Evolutionary conservation across 257 asterid genomes (phyloP).

Genomic region (Scutellaria galericulata): DNA sequence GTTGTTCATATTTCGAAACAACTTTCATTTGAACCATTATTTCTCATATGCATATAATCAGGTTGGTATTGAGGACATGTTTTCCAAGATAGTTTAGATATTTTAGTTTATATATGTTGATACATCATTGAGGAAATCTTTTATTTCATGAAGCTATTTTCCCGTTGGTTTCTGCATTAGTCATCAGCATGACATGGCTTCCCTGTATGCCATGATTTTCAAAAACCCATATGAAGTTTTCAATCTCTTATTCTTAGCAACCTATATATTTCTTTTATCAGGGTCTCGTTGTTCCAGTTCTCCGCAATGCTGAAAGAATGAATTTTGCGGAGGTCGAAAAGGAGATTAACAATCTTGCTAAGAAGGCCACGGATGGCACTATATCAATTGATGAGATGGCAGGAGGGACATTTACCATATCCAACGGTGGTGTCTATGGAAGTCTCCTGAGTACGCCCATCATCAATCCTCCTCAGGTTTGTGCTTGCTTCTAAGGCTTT

Average conservation of each 20-base stretch:
- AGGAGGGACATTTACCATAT: slow-evolving; percentile 93
- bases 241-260: slow-evolving; percentile 10
- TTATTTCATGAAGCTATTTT: slow-evolving; percentile 14
- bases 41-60: background rate
- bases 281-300: slow-evolving; percentile 98
- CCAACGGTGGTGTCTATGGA: slow-evolving; percentile 98
- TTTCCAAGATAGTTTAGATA: background rate
- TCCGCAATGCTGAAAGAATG: slow-evolving; percentile 81
- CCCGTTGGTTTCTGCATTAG: background rate
- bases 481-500: slow-evolving; percentile 15
- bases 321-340: slow-evolving; percentile 96
- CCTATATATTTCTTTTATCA: slow-evolving; percentile 37
- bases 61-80: background rate
- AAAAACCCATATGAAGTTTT: background rate
- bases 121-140: background rate
- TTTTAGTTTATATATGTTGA: background rate
- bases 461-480: slow-evolving; percentile 97
- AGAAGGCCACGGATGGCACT: slow-evolving; percentile 85
- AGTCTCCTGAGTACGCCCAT: slow-evolving; percentile 96
- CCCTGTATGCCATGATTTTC: background rate
- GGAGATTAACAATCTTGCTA: slow-evolving; percentile 83
- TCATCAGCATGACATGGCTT: background rate
- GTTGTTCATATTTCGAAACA: background rate
- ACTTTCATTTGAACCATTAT: background rate
- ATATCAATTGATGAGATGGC: slow-evolving; percentile 98